Percentiles rank a stretch among this genome's conserved stretches.
Conservation (phyloP, 768 basidiomycete genomes). For the Amanita thiersii region DNA sequence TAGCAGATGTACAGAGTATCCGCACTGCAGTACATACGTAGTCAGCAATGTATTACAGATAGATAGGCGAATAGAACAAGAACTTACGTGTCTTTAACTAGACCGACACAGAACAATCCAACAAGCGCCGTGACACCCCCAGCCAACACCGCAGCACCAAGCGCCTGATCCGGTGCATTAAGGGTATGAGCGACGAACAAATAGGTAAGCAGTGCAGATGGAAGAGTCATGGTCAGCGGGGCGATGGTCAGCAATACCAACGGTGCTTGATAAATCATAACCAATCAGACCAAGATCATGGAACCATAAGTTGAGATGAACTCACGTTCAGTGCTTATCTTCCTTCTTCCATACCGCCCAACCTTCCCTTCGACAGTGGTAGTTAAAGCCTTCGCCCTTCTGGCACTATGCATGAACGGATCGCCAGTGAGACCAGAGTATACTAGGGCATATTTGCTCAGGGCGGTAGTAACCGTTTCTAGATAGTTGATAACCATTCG, state of each 20-base stretch:
- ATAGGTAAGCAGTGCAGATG: conserved; percentile 77
- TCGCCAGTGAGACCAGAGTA: conserved; percentile 75
- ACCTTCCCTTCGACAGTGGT: conserved; percentile 21
- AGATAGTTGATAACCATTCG: conserved; percentile 46
- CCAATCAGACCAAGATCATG: conserved; percentile 3
- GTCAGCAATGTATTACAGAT: not conserved
- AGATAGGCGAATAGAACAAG: no score
- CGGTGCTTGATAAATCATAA: conserved; percentile 30
- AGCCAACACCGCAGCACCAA: conserved; percentile 68
- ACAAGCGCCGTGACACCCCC: conserved; percentile 77
- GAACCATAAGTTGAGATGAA: conserved; percentile 6
- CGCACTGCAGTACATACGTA: conserved; percentile 18
- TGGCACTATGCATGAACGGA: conserved; percentile 50
- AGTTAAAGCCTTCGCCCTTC: conserved; percentile 39
- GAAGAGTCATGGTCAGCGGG: conserved; percentile 72
- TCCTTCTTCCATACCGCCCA: conserved; percentile 31
- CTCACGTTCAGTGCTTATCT: conserved; percentile 55
- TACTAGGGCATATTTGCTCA: conserved; percentile 55
- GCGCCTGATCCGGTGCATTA: conserved; percentile 58
- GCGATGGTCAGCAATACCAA: conserved; percentile 70
- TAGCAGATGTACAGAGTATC: conserved; percentile 41
- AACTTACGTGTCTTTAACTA: conserved; percentile 61
- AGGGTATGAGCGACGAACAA: conserved; percentile 84
- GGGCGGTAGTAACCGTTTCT: conserved; percentile 43
- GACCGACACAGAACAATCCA: conserved; percentile 74